Evolutionary conservation across 2,329 filamentous ascomycete genomes (phyloP).

Genomic region (Cytospora chrysosperma): DNA sequence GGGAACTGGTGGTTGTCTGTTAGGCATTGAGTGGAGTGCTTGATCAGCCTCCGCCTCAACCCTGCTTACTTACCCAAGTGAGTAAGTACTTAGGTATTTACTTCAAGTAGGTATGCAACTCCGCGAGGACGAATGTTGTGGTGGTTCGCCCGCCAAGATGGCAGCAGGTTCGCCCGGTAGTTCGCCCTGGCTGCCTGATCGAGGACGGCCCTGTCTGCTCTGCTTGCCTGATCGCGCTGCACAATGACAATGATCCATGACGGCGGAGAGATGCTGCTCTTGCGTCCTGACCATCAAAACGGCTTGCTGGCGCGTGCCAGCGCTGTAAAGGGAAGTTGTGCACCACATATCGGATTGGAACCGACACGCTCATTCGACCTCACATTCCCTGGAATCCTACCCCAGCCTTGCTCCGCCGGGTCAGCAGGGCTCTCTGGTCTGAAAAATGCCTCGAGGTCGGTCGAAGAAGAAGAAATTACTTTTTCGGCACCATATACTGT

Average conservation of each 20-base stretch:
- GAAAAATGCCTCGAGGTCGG: too few relatives aligned
- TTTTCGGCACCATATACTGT: not conserved
- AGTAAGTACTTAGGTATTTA: too few relatives aligned
- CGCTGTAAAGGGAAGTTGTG: not conserved
- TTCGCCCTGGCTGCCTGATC: conserved; percentile 13
- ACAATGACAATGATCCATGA: not conserved
- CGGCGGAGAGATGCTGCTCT: not conserved
- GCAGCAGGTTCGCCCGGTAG: conserved; percentile 12
- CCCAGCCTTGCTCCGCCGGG: too few relatives aligned
- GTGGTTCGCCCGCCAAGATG: conserved; percentile 13
- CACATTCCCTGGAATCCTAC: too few relatives aligned
- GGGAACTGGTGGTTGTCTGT: not conserved
- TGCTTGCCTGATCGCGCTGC: conserved; percentile 2
- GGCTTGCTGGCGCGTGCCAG: not conserved
- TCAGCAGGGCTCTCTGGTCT: not conserved
- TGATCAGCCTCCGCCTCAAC: conserved; percentile 2
- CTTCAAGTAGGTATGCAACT: too few relatives aligned
- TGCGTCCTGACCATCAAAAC: not conserved
- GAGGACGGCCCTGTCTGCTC: conserved; percentile 6
- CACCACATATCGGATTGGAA: not conserved
- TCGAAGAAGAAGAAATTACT: not conserved
- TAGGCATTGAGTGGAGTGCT: not conserved
- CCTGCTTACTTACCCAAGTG: too few relatives aligned
- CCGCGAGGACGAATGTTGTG: too few relatives aligned
- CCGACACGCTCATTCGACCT: not conserved